Evolutionary conservation across 345 rosid species (phyloP).

Genomic region (Salix purpurea): DNA sequence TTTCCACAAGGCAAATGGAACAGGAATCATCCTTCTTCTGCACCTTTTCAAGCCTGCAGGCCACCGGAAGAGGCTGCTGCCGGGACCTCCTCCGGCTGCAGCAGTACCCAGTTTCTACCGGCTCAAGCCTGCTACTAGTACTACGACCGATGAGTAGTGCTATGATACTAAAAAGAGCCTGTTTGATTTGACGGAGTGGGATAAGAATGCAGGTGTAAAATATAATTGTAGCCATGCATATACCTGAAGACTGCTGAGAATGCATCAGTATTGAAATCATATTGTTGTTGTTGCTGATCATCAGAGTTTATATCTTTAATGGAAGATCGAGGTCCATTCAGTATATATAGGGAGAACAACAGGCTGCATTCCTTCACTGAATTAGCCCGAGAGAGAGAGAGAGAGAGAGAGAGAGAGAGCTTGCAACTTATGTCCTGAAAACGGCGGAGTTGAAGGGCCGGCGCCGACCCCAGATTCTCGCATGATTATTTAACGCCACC

Average conservation of each 20-base stretch:
- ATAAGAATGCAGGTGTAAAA: conserved; percentile 54
- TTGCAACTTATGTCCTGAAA: too few relatives aligned
- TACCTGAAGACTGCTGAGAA: conserved; percentile 27
- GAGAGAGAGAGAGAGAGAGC: too few relatives aligned
- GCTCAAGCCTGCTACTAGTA: background rate
- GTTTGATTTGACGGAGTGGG: conserved; percentile 40
- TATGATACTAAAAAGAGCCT: conserved; percentile 5
- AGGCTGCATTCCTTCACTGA: too few relatives aligned
- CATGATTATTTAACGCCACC: background rate
- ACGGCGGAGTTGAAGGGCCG: background rate
- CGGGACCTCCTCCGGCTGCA: background rate
- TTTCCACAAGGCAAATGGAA: conserved; percentile 59
- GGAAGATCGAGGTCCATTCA: background rate
- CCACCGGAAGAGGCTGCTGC: background rate
- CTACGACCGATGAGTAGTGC: conserved; percentile 4
- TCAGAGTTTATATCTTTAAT: background rate
- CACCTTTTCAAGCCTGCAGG: conserved; percentile 22
- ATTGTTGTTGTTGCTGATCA: background rate
- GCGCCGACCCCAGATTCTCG: background rate
- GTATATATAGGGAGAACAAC: background rate
- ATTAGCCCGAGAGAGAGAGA: too few relatives aligned
- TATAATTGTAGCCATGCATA: conserved; percentile 44
- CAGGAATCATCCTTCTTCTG: conserved; percentile 30
- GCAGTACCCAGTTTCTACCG: background rate
- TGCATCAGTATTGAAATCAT: conserved; percentile 48